phyloP scores from a whole-genome alignment of 2,329 filamentous ascomycete genomes.

The Paraphoma chrysanthemicola region DNA sequence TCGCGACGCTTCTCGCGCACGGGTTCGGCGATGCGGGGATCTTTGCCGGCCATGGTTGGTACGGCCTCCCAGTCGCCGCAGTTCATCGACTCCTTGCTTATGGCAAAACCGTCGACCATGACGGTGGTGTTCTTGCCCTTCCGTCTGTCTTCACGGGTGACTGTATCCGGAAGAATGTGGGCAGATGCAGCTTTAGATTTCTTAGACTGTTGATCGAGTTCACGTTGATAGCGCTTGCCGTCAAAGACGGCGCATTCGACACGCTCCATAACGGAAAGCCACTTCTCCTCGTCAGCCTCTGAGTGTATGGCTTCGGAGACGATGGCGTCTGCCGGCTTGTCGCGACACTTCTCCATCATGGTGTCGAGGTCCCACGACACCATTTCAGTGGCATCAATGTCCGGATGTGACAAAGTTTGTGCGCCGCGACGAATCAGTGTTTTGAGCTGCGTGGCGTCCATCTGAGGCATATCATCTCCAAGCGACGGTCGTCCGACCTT shows the following conservation, averaged over 20 bases:
- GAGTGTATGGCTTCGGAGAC: conserved; percentile 41
- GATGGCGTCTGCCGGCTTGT: conserved; percentile 55
- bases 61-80: conserved; percentile 65
- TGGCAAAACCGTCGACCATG: conserved; percentile 62
- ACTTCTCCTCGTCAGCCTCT: conserved; percentile 60
- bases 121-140: conserved; percentile 65
- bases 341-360: conserved; percentile 61
- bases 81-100: conserved; percentile 63
- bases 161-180: conserved; percentile 48
- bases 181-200: conserved; percentile 33
- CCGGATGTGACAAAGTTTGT: conserved; percentile 59
- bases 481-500: conserved; percentile 20
- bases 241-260: conserved; percentile 66
- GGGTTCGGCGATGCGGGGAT: conserved; percentile 58
- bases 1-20: conserved; percentile 57
- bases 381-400: conserved; percentile 64
- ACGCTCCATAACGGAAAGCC: conserved; percentile 63
- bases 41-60: conserved; percentile 63
- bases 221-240: conserved; percentile 59
- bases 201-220: conserved; percentile 25
- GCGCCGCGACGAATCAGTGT: conserved; percentile 62
- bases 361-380: conserved; percentile 64
- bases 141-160: conserved; percentile 57
- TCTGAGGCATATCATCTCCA: conserved; percentile 59
- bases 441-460: conserved; percentile 61